Base-by-base conservation (phyloP, 2,329 filamentous ascomycete genomes). In the Epichloe festucae region DNA sequence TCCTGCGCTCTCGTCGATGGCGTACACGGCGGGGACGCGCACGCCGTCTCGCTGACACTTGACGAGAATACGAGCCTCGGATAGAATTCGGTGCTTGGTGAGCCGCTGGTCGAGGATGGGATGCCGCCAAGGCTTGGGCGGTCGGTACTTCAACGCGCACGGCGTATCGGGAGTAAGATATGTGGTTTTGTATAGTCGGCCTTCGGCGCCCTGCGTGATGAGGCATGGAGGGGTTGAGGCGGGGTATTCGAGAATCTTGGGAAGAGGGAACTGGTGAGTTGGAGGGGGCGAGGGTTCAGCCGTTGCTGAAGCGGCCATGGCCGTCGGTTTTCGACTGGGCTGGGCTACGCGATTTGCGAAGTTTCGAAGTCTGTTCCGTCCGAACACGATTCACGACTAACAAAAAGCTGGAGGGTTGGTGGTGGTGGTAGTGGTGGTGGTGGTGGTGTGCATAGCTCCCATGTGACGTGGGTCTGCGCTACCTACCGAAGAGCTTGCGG, bases 161-260 rank as follows among this genome's bases (percentile, higher is more conserved):
- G 85, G 79, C 10, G 79, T 73, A 52, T 74, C 66, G 40, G 86
- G 78, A 1, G 77, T 66, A 51, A 96, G 82, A 70, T 88, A 94
- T 51, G 80, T 83, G 17, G 88, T 91, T 67, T 82, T 84, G 79
- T 94, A 97, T 64, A 98, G 81, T 57, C 91, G 88, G 54, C 88
- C 90, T 79, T 98, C 93, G 65, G 93, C 93, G 70, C 93, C 93
- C 76, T 97, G 93, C 52, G 88, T 84, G 60, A 97, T 80, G 62
- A 95, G 85, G 47, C 65, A 68, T 56, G 88, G 81, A 47, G 78
- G 68, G 59, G 73, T 67, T 40, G 79, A 73, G 55, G 77, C 72
- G 65, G 78, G 77, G 71, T 81, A 72, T 53, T 75, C 73, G 67
- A 89, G 84, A 58, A 84, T 77, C 36, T 73, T 67, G 39, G 84